These are phyloP conservation scores for Pseudogymnoascus sp. DNA, from an alignment of 2,329 filamentous ascomycete species.

Conservation along the genomic window DNA sequence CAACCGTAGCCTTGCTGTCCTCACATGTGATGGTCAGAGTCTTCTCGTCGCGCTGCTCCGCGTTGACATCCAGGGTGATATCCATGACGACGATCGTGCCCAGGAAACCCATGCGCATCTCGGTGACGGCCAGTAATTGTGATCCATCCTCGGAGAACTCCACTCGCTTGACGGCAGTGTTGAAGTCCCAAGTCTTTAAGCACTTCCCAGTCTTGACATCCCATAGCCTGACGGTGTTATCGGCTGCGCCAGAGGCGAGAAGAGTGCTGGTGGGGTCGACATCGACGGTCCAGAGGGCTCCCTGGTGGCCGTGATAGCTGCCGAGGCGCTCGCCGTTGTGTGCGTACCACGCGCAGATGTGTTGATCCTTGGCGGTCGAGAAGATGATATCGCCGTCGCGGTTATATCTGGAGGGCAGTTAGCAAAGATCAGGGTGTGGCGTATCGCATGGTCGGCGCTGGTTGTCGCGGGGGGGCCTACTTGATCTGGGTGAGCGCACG, in stretches of 20 bases:
- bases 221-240: conserved; percentile 98
- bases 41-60: conserved; percentile 78
- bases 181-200: conserved; percentile 96
- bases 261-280: conserved; percentile 87
- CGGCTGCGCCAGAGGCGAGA: conserved; percentile 89
- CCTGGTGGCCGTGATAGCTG: conserved; percentile 93
- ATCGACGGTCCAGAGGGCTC: conserved; percentile 98
- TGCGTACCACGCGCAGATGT: conserved; percentile 93
- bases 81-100: conserved; percentile 91
- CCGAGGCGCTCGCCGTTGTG: conserved; percentile 97
- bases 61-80: conserved; percentile 75
- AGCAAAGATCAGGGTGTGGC: conserved; percentile 17
- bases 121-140: conserved; percentile 85
- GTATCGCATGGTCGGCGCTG: conserved; percentile 8
- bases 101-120: conserved; percentile 96
- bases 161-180: conserved; percentile 93
- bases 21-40: conserved; percentile 83
- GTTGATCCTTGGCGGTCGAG: conserved; percentile 91
- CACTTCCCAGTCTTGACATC: conserved; percentile 87
- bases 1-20: conserved; percentile 94
- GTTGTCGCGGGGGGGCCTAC: conserved; percentile 39
- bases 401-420: conserved; percentile 58
- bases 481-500: conserved; percentile 92
- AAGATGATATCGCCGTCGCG: conserved; percentile 95
- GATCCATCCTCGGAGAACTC: conserved; percentile 94